Conservation (phyloP, 2,329 filamentous ascomycete species). For the Colletotrichum tanaceti region DNA sequence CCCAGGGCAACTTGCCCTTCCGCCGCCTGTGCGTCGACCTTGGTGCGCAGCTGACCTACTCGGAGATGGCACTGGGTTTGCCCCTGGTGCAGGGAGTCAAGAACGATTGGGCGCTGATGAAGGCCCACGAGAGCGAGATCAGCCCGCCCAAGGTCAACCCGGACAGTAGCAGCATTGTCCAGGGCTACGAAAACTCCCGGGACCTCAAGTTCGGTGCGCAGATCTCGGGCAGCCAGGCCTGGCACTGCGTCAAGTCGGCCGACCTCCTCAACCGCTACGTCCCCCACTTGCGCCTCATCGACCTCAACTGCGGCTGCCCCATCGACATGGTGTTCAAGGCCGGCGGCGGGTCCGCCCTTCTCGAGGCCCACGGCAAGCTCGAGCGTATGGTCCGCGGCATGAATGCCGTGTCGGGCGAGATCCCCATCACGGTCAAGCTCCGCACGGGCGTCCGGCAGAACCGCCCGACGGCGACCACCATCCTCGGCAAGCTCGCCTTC, state of each 20-base stretch:
- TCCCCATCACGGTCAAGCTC: conserved; percentile 95
- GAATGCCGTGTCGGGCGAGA: conserved; percentile 90
- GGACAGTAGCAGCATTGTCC: conserved; percentile 66
- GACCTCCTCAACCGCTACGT: conserved; percentile 82
- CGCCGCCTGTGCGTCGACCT: conserved; percentile 88
- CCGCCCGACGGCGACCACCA: conserved; percentile 81
- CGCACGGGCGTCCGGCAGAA: conserved; percentile 88
- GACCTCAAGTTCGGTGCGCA: conserved; percentile 93
- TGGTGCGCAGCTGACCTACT: conserved; percentile 94
- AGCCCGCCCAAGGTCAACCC: conserved; percentile 75
- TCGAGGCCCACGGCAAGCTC: conserved; percentile 88
- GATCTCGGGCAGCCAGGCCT: conserved; percentile 91
- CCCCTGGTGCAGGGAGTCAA: conserved; percentile 91
- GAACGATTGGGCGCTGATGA: conserved; percentile 94
- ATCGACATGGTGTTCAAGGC: conserved; percentile 93
- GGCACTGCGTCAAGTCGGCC: conserved; percentile 88
- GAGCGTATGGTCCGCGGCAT: conserved; percentile 97
- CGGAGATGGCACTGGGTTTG: conserved; percentile 96
- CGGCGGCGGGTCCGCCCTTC: conserved; percentile 88
- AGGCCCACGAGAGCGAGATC: conserved; percentile 87
- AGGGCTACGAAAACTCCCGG: conserved; percentile 82
- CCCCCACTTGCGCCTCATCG: conserved; percentile 88
- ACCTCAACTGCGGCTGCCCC: conserved; percentile 96
- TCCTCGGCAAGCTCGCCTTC: conserved; percentile 85
- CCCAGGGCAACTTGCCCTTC: conserved; percentile 96